Base-by-base conservation (phyloP, 106 monocot genomes). In the Acorus gramineus region DNA sequence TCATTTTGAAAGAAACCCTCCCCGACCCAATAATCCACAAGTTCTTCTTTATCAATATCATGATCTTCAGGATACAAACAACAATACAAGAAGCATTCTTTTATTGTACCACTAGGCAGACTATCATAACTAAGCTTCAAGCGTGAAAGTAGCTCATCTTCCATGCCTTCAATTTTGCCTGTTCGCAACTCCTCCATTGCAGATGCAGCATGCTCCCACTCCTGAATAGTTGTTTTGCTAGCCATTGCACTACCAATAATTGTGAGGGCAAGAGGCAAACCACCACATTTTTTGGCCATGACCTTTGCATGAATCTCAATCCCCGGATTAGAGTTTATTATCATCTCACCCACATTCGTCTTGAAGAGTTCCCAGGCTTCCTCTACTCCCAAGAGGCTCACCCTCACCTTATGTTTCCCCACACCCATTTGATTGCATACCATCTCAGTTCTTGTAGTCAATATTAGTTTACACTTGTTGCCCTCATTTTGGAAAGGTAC, bases 101-200 rank as follows among this genome's bases (percentile, higher is more conserved):
- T 66, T 2, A 59, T 6, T 1, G 3, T 53, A 7, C 69, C 68
- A 54, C 63, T 43, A 9, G 28, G 8, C 28, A 74, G 46, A 11
- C 61, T 62, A 5, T 82, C 78, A 67, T 82, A 82, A n/a, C 73
- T 77, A 47, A 77, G 44, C 47, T 74, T 73, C 4, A 82, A 13
- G 4, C 7, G 11, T 9, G 47, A 14, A 5, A 77, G 58, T 9
- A 61, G 46, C 3, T 71, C 14, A 9, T 51, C 14, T 52, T 6
- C 51, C 7, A 52, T 56, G 6, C 52, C 68, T 3, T 12, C 12
- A 3, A 74, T 64, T 52, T 65, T 44, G 49, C 11, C 4, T 4
- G 60, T 14, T 3, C 42, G 64, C 14, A 58, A 58, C 8, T 55
- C 45, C 64, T 14, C 53, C 4, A 77, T 50, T 7, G 61, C 42